phyloP scores from a whole-genome alignment of 2,329 filamentous ascomycete genomes.

The Fusarium chuoi region DNA sequence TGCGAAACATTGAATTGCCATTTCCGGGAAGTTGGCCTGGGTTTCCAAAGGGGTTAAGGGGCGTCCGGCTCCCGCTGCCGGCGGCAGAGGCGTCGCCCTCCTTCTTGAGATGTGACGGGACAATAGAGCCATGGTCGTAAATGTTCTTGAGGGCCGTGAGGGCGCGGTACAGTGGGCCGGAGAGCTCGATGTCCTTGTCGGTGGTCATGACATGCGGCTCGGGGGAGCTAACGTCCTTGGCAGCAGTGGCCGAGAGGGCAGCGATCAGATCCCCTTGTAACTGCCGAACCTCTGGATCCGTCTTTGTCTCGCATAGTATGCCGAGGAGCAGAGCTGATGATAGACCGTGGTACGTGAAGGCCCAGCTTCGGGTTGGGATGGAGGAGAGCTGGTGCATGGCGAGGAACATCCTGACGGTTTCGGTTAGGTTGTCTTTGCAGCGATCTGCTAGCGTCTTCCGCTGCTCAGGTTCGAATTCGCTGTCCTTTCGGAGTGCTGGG shows the following conservation, averaged over 20 bases:
- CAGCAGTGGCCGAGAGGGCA: constrained; percentile 71
- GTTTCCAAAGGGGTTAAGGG: constrained; percentile 47
- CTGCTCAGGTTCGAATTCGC: constrained; percentile 61
- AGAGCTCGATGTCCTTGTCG: constrained; percentile 70
- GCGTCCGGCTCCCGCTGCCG: constrained; percentile 59
- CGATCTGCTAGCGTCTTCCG: constrained; percentile 65
- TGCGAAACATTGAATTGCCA: constrained; percentile 43
- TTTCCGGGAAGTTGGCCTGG: constrained; percentile 37
- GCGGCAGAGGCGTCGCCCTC: constrained; percentile 59
- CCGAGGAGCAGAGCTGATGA: constrained; percentile 73
- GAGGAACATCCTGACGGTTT: constrained; percentile 75
- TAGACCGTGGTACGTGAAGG: constrained; percentile 74
- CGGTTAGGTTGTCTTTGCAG: constrained; percentile 71
- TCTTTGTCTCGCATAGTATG: constrained; percentile 71
- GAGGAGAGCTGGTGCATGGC: constrained; percentile 75
- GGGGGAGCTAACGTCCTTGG: constrained; percentile 67
- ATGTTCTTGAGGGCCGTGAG: constrained; percentile 72
- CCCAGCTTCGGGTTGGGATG: constrained; percentile 74
- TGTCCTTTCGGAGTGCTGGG: constrained; percentile 67
- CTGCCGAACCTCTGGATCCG: constrained; percentile 70
- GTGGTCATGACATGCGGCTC: constrained; percentile 63
- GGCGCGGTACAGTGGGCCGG: constrained; percentile 69
- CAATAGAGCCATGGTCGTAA: constrained; percentile 71
- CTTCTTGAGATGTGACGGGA: constrained; percentile 60
- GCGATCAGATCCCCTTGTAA: constrained; percentile 72